A percentile compares a stretch with the other conserved stretches of the same genome.
phyloP scores from a whole-genome alignment of 352 stramenopile species.

The Phytophthora sansomeana region DNA sequence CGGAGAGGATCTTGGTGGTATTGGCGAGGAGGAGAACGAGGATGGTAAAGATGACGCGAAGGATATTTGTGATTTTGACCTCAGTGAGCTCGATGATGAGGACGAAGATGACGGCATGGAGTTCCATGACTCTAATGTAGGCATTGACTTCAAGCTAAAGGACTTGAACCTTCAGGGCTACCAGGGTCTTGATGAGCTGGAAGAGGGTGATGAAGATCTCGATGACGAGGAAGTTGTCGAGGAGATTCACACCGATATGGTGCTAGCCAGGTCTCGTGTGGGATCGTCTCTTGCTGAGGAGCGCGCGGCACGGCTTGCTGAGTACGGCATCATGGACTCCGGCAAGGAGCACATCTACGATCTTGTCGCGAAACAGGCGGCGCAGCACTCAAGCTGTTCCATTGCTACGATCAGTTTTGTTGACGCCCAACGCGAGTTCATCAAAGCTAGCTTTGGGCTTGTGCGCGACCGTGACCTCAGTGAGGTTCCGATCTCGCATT shows the following conservation, averaged over 20 bases:
- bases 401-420: constrained; percentile 75
- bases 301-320: constrained; percentile 46
- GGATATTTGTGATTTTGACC: constrained; percentile 34
- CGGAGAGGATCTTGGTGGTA: constrained; percentile 35
- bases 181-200: constrained; percentile 41
- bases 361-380: constrained; percentile 64
- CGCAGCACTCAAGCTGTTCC: constrained; percentile 55
- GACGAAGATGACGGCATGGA: constrained; percentile 48
- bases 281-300: constrained; percentile 41
- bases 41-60: constrained; percentile 48
- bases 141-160: constrained; percentile 47
- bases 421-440: constrained; percentile 62
- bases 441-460: constrained; percentile 63
- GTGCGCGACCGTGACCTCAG: constrained; percentile 25
- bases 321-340: constrained; percentile 71
- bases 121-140: constrained; percentile 54
- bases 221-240: constrained; percentile 60
- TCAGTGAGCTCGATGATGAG: constrained; percentile 44
- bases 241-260: constrained; percentile 45
- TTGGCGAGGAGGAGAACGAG: constrained; percentile 46
- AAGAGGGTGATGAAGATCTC: constrained; percentile 53
- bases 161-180: constrained; percentile 57
- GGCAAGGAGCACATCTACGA: constrained; percentile 60
- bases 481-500: constrained; percentile 63
- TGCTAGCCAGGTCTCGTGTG: constrained; percentile 26